Evolutionary conservation across 2,329 filamentous ascomycete genomes (phyloP).

Genomic region (Pseudonectria buxi): DNA sequence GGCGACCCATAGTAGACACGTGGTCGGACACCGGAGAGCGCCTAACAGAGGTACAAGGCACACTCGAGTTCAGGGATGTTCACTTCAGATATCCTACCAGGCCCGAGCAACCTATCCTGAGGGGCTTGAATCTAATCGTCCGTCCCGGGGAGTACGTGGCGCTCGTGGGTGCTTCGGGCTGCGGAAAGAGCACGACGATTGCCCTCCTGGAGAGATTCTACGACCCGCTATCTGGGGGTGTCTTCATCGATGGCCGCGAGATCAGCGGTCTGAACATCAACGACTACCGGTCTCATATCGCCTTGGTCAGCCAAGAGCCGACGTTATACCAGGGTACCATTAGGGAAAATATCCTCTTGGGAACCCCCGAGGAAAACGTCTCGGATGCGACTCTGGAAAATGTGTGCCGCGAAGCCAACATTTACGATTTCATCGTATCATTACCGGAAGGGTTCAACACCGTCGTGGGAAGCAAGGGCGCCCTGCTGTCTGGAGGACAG

Average conservation of each 20-base stretch:
- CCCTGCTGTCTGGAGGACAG: slow-evolving; percentile 81
- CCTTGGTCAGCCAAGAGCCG: slow-evolving; percentile 89
- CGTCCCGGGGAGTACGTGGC: slow-evolving; percentile 78
- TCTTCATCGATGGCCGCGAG: slow-evolving; percentile 78
- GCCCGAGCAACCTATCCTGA: slow-evolving; percentile 84
- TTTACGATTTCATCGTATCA: slow-evolving; percentile 85
- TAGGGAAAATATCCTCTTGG: slow-evolving; percentile 81
- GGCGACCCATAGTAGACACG: slow-evolving; percentile 72
- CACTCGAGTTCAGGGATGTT: slow-evolving; percentile 83
- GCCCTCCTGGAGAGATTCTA: slow-evolving; percentile 91
- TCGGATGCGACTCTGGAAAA: slow-evolving; percentile 65
- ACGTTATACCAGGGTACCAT: slow-evolving; percentile 92
- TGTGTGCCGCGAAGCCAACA: slow-evolving; percentile 85
- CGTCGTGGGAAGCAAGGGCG: slow-evolving; percentile 78
- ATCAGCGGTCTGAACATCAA: slow-evolving; percentile 77
- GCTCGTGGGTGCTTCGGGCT: slow-evolving; percentile 88
- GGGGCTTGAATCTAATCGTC: slow-evolving; percentile 69
- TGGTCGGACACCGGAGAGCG: slow-evolving; percentile 66
- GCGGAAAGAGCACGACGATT: slow-evolving; percentile 91
- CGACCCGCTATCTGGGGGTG: slow-evolving; percentile 71
- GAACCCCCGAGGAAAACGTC: slow-evolving; percentile 59
- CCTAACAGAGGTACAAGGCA: slow-evolving; percentile 61
- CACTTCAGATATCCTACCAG: slow-evolving; percentile 93
- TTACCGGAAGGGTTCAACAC: slow-evolving; percentile 82
- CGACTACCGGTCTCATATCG: slow-evolving; percentile 75